Evolutionary conservation across 768 basidiomycete genomes (phyloP), one percentile per base, ranked within the genome.

Genomic region (Hypsizygus marmoreus): DNA sequence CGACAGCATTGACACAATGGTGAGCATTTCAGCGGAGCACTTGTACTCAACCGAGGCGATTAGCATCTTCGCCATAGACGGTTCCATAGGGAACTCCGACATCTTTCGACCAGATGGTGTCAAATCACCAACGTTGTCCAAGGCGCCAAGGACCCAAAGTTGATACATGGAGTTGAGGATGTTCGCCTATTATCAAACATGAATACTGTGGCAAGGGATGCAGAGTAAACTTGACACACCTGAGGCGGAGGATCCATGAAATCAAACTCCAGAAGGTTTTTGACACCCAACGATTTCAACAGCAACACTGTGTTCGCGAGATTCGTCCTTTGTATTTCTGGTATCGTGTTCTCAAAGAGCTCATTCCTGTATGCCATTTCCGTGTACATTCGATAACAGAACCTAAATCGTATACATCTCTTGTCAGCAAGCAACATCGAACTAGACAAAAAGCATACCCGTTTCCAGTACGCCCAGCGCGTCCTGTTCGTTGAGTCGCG

Each of bases 211-310:
- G n/a, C n/a, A 39, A 16, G 2, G 1, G 24, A 16, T 6, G 31
- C n/a, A 25, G 12, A 31, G 28, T 14, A 8, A 17, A 20, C 13
- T 14, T 12, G 29, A 54, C 65, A 43, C 56, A 86, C 91, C 78
- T 95, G 94, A n/a, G 97, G 97, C 16, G 97, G 97, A n/a, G 97
- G 97, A 64, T 99, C 97, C 97, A 99, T 98, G 63, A 99, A 99
- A 68, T 98, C 95, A 60, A 98, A 99, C 67, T 99, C 95, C 16
- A 99, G 77, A 31, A 97, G 69, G 62, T 98, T 93, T 73, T 97
- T 97, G 31, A 99, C 97, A 8, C 97, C 95, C 4, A 99, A 75
- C 3, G 95, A 95, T 64, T 98, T 99, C 47, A 99, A 76, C 28
- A 98, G 68, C 16, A 98, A 68, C 0, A 98, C 97, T 0, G 95